phyloP scores from a whole-genome alignment of 495 filamentous ascomycete species.

The Pseudomonodictys pantanalensis region DNA sequence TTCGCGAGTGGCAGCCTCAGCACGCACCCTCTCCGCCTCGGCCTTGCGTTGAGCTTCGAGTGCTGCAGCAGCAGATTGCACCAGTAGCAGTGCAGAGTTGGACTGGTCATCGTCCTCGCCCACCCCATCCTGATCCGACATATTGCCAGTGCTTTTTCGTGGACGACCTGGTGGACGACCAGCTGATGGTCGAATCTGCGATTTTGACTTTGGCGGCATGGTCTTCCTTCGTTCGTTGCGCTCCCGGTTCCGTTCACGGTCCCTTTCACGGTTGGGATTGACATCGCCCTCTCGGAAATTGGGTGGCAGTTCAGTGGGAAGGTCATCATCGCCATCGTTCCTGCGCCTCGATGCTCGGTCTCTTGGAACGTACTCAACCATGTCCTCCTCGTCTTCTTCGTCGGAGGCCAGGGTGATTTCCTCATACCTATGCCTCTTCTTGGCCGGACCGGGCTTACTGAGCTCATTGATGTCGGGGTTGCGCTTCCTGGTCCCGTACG shows the following conservation, averaged over 20 bases:
- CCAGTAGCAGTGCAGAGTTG: conserved; percentile 10
- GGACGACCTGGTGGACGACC: conserved; percentile 1
- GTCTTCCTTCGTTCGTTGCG: conserved; percentile 18
- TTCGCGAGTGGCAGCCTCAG: neutral
- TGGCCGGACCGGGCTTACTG: neutral
- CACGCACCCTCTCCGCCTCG: conserved; percentile 16
- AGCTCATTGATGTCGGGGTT: conserved; percentile 1
- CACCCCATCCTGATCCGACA: conserved; percentile 21
- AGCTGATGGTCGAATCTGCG: conserved; percentile 18
- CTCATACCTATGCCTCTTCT: conserved; percentile 21
- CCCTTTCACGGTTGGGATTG: conserved; percentile 23
- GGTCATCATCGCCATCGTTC: conserved; percentile 33
- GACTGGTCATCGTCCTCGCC: conserved; percentile 25
- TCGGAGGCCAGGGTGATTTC: conserved; percentile 35
- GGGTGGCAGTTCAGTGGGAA: conserved; percentile 34
- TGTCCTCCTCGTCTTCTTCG: conserved; percentile 25
- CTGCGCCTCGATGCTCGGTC: conserved; percentile 15
- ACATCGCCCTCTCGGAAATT: conserved; percentile 32
- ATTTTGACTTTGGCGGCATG: conserved; percentile 19
- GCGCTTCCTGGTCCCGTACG: conserved; percentile 24
- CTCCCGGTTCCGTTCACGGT: conserved; percentile 3
- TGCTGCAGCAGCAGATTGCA: conserved; percentile 19
- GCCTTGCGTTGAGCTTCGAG: conserved; percentile 15
- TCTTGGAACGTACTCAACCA: too few species aligned
- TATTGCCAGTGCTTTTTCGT: conserved; percentile 25